A percentile compares a stretch with the other conserved stretches of the same genome.
These are phyloP conservation scores for Suhomyces atakaporum DNA, from an alignment of 1,139 yeast species.

Conservation along the genomic window DNA sequence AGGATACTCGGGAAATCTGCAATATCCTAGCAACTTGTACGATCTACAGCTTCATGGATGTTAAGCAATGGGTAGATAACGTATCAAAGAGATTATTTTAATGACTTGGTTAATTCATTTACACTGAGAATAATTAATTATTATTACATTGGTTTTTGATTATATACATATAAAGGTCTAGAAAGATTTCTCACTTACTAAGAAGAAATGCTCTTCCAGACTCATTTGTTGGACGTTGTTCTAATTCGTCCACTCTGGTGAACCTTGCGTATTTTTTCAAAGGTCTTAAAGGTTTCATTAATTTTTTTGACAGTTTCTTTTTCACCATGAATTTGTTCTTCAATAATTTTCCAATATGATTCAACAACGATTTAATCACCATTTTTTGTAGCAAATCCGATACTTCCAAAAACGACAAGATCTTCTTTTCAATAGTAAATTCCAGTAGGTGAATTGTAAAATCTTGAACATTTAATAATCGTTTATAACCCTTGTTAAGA, in stretches of 20 bases:
- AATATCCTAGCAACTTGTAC: too few relatives aligned
- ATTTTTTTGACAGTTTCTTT: constrained; percentile 18
- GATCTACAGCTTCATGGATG: too few relatives aligned
- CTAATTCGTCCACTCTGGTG: constrained; percentile 23
- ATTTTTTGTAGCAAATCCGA: constrained; percentile 53
- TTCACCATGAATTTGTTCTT: constrained; percentile 51
- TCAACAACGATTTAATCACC: constrained; percentile 52
- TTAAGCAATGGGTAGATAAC: too few relatives aligned
- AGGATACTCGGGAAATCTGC: too few relatives aligned
- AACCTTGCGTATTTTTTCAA: constrained; percentile 31
- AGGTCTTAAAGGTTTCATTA: constrained; percentile 26
- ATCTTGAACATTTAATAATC: constrained; percentile 62
- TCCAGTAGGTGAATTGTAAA: constrained; percentile 58
- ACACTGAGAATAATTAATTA: too few relatives aligned
- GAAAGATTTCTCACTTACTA: constrained; percentile 9
- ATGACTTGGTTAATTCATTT: too few relatives aligned
- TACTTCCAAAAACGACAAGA: constrained; percentile 58
- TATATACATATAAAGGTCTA: constrained; percentile 3
- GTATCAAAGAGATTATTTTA: too few relatives aligned
- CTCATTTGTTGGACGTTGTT: constrained; percentile 1
- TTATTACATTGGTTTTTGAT: too few relatives aligned
- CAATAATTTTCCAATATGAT: constrained; percentile 60
- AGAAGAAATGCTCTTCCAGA: constrained; percentile 7
- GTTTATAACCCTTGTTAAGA: constrained; percentile 54
- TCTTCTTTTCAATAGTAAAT: constrained; percentile 46